Evolutionary conservation across 305 asterid species (phyloP), one percentile per base, ranked within the genome.

Genomic region (Fraxinus floribunda): DNA sequence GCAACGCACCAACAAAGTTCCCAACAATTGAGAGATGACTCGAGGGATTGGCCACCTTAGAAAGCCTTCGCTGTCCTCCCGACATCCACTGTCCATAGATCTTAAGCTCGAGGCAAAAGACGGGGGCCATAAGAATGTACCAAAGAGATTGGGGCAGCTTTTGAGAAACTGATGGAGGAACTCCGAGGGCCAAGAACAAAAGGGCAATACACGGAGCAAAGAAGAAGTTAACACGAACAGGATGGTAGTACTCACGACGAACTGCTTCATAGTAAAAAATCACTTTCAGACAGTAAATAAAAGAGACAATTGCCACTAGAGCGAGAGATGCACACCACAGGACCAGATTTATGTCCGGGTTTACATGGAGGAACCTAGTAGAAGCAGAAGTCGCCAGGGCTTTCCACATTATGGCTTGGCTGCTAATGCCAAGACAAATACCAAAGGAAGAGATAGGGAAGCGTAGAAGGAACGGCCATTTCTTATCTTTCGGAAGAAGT

Each of bases 21-120:
- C 98, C 98, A 0, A 93, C 97, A 5, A 94, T 75, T 0, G 98
- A 85, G 0, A 93, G 90, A 85, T 94, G 98, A 49, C 93, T 94
- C 0, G 96, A 89, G 0, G 98, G 97, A 79, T 94, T 94, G 0
- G 98, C 98, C 81, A 93, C 98, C 81, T 89, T 93, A 3, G 98
- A 94, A 13, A 94, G 92, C 89, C 95, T 82, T 83, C 96, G 79
- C 76, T 93, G 92, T 8, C 98, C 98, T 6, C 98, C 98, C 0
- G 97, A 94, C 96, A 93, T 93, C 98, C 98, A 94, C 81, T 93
- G 97, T 6, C 98, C 98, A 80, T 94, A 94, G 26, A 94, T 91
- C 83, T 94, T 94, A 13, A 94, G 77, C 91, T 94, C 97, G 1
- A 93, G 89, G 71, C 78, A 82, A 11, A 90, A 84, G 1, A 94